Conservation (phyloP, 2,329 filamentous ascomycete genomes). For the Fusarium redolens region DNA sequence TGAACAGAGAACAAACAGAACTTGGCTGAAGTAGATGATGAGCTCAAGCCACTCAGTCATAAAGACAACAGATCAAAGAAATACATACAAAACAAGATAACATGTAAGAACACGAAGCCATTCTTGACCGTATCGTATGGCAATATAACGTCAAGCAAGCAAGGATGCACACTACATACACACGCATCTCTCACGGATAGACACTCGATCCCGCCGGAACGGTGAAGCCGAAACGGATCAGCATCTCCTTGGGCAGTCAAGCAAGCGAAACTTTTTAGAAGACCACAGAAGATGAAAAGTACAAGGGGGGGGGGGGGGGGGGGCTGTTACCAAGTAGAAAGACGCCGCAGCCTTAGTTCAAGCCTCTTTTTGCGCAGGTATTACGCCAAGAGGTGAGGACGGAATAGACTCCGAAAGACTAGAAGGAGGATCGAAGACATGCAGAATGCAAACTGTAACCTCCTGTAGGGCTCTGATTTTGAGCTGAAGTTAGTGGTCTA, state of each 20-base stretch:
- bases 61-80: not conserved
- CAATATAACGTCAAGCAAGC: not conserved
- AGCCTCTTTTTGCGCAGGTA: conserved; percentile 10
- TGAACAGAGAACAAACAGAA: not conserved
- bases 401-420: conserved; percentile 24
- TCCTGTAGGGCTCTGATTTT: not conserved
- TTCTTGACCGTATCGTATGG: not conserved
- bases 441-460: not conserved
- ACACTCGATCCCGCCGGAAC: conserved; percentile 16
- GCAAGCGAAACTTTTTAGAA: conserved; percentile 1
- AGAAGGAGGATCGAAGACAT: conserved; percentile 13
- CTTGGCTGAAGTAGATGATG: not conserved
- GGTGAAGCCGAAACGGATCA: conserved; percentile 34
- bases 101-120: conserved; percentile 21
- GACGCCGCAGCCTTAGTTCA: conserved; percentile 10
- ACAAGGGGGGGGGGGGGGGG: not conserved
- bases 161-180: not conserved
- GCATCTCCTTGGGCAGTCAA: not conserved
- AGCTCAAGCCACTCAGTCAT: not conserved
- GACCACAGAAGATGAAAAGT: not conserved
- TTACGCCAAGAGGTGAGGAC: conserved; percentile 13
- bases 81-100: not conserved
- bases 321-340: conserved; percentile 1
- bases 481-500: not conserved
- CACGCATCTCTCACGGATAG: not conserved